phyloP scores from a whole-genome alignment of 257 asterid genomes.

The Solanum okadae region DNA sequence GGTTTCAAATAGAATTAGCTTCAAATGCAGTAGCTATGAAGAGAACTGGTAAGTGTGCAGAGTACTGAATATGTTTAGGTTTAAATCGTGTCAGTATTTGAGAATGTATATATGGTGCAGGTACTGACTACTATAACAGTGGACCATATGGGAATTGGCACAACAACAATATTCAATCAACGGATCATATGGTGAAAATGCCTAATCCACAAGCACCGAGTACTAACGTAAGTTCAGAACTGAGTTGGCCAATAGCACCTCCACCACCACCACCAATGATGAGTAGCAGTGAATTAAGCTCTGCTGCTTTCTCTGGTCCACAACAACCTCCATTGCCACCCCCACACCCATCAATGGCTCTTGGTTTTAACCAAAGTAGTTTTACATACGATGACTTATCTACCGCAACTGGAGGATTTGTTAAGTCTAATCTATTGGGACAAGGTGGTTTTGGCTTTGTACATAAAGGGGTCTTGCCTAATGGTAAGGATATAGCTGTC shows the following conservation, averaged over 20 bases:
- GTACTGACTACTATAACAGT: conserved; percentile 18
- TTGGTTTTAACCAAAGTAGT: conserved; percentile 40
- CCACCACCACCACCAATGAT: conserved; percentile 81
- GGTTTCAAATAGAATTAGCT: conserved; percentile 2
- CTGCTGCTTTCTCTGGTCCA: conserved; percentile 55
- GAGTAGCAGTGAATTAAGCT: conserved; percentile 55
- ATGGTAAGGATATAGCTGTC: conserved; percentile 45
- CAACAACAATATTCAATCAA: conserved; percentile 7
- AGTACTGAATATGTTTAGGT: not conserved
- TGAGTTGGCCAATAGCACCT: conserved; percentile 51
- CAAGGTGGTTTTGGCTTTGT: conserved; percentile 65
- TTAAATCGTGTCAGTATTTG: conserved; percentile 28
- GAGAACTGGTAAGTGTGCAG: not conserved
- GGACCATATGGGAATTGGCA: conserved; percentile 37
- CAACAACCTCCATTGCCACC: conserved; percentile 33
- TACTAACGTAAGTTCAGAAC: conserved; percentile 55
- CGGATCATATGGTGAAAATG: conserved; percentile 34
- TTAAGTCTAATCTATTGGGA: conserved; percentile 26
- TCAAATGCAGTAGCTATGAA: not conserved
- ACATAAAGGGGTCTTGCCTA: conserved; percentile 46
- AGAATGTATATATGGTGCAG: conserved; percentile 8
- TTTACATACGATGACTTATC: conserved; percentile 41
- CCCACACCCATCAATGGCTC: conserved; percentile 28
- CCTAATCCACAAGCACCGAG: conserved; percentile 38
- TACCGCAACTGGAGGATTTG: conserved; percentile 36